A percentile compares a stretch with the other conserved stretches of the same genome.
phyloP scores from a whole-genome alignment of 139 green algal species.

The Chlorokybus atmophyticus region DNA sequence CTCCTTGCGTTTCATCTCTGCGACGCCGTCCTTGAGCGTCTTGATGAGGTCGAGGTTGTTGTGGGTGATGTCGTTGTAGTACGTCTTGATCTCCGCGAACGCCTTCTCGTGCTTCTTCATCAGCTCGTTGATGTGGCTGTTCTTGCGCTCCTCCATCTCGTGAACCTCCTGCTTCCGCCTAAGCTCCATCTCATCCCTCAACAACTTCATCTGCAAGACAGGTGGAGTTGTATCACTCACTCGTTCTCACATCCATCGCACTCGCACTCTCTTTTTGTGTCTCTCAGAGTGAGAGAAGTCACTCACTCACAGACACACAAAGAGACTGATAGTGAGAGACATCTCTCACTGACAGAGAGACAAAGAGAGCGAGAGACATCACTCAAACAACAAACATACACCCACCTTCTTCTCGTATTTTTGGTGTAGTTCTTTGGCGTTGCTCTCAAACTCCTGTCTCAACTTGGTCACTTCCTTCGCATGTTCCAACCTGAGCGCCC shows the following conservation, averaged over 20 bases:
- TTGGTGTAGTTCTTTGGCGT: constrained; percentile 51
- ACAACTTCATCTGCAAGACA: constrained; percentile 34
- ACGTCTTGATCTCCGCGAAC: constrained; percentile 79
- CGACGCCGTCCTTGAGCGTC: constrained; percentile 60
- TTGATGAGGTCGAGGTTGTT: constrained; percentile 92
- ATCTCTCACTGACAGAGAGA: no score
- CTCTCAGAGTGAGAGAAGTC: no score
- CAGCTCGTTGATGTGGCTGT: constrained; percentile 73
- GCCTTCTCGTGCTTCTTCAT: constrained; percentile 73
- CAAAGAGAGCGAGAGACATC: no score
- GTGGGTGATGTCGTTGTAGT: constrained; percentile 87
- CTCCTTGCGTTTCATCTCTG: constrained; percentile 76
- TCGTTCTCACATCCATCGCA: no score
- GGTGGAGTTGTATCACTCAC: no score
- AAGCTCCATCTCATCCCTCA: constrained; percentile 65
- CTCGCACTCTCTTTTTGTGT: no score
- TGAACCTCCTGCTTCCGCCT: constrained; percentile 60
- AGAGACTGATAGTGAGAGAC: no score
- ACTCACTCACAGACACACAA: no score
- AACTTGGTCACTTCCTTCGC: constrained; percentile 79
- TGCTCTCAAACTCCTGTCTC: constrained; percentile 72
- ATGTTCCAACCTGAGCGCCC: constrained; percentile 64
- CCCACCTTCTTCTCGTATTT: constrained; percentile 45
- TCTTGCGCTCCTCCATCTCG: constrained; percentile 55
- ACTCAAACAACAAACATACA: neutral